These are phyloP conservation scores for Pseudocercospora pini-densiflorae DNA, from an alignment of 2,329 filamentous ascomycete species.

Conservation along the genomic window DNA sequence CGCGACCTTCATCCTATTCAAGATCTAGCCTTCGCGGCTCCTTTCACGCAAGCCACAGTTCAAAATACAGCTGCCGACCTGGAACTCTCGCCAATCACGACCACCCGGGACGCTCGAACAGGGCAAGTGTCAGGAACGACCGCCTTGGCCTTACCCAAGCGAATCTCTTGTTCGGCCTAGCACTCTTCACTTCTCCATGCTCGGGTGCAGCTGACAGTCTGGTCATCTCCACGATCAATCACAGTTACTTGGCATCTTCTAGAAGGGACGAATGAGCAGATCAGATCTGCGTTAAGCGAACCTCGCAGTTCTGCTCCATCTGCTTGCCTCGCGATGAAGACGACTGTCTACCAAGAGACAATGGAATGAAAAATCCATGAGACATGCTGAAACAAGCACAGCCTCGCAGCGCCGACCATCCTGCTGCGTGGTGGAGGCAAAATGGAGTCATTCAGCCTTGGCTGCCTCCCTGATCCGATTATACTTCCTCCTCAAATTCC, in stretches of 20 bases:
- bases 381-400: background rate
- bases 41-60: too few species aligned
- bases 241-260: slow-evolving; percentile 5
- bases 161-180: background rate
- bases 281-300: background rate
- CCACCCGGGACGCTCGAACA: background rate
- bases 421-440: background rate
- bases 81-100: background rate
- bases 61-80: too few species aligned
- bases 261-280: background rate
- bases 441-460: slow-evolving; percentile 4
- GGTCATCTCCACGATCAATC: background rate
- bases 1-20: too few species aligned
- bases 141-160: background rate
- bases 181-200: background rate
- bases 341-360: background rate
- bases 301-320: background rate
- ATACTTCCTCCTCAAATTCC: background rate
- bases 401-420: background rate
- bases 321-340: background rate
- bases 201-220: background rate
- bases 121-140: background rate
- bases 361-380: background rate
- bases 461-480: background rate
- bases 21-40: background rate